phyloP scores from a whole-genome alignment of 2,329 filamentous ascomycete species.

The Aspergillus novoparasiticus region DNA sequence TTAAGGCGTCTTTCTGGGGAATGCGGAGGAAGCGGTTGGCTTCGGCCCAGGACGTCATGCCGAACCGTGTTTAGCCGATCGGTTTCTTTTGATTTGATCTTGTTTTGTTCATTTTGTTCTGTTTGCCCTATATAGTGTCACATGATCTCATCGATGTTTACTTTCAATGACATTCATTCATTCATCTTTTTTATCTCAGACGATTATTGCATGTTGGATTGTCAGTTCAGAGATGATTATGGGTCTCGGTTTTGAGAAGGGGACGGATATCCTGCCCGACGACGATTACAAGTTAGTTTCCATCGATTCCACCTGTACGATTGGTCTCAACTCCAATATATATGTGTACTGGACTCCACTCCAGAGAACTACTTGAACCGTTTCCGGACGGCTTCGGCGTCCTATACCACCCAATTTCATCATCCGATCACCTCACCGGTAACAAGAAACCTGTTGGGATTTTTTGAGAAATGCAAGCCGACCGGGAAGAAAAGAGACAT shows the following conservation, averaged over 20 bases:
- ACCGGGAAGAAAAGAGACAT: neutral
- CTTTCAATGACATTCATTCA: too few relatives aligned
- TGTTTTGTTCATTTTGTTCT: neutral
- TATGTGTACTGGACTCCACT: neutral
- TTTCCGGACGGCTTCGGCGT: neutral
- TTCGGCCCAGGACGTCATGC: conserved; percentile 20
- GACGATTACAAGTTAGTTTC: neutral
- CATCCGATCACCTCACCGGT: neutral
- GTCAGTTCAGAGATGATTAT: neutral
- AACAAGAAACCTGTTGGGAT: neutral
- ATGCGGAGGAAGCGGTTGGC: conserved; percentile 26
- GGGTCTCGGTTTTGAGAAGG: neutral
- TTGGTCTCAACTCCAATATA: neutral
- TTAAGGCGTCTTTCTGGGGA: conserved; percentile 9
- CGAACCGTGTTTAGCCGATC: conserved; percentile 20
- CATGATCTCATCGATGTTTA: neutral
- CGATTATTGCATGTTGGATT: neutral
- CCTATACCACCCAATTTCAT: too few relatives aligned
- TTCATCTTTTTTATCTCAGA: too few relatives aligned
- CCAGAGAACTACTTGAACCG: neutral
- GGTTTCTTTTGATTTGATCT: neutral
- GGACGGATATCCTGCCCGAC: neutral
- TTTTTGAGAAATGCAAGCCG: neutral
- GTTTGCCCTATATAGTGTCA: neutral
- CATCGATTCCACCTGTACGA: neutral